Evolutionary conservation across 2,329 filamentous ascomycete genomes (phyloP).

Genomic region (Phaeoacremonium minimum): DNA sequence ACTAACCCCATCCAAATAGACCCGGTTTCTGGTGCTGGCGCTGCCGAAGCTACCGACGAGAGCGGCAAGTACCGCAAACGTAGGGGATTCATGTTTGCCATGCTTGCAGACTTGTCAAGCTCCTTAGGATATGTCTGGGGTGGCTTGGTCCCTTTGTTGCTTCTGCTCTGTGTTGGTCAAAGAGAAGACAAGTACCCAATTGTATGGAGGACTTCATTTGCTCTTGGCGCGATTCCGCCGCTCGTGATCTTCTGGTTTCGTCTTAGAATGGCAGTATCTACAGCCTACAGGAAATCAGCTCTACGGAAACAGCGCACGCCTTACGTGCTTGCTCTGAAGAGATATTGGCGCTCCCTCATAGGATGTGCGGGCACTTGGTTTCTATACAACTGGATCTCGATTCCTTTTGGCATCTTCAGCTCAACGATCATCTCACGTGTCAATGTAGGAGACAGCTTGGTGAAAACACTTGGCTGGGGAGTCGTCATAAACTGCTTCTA

Average conservation of each 20-base stretch:
- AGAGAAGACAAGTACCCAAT: conserved; percentile 30
- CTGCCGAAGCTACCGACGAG: conserved; percentile 51
- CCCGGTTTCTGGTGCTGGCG: conserved; percentile 43
- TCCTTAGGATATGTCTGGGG: conserved; percentile 47
- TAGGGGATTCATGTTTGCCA: conserved; percentile 52
- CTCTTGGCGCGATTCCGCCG: conserved; percentile 43
- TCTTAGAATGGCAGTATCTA: conserved; percentile 45
- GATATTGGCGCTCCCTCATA: conserved; percentile 44
- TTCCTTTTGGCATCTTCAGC: conserved; percentile 51
- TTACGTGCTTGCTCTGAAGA: conserved; percentile 39
- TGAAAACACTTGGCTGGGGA: conserved; percentile 38
- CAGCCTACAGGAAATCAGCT: conserved; percentile 39
- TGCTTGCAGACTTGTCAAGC: conserved; percentile 45
- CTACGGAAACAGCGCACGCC: conserved; percentile 39
- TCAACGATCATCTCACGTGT: conserved; percentile 43
- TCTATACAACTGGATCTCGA: conserved; percentile 48
- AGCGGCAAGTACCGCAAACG: conserved; percentile 34
- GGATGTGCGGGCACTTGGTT: conserved; percentile 47
- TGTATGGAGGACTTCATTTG: conserved; percentile 49
- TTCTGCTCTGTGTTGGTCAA: conserved; percentile 44
- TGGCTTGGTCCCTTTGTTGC: conserved; percentile 42
- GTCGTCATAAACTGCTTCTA: conserved; percentile 46
- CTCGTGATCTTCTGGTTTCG: conserved; percentile 49
- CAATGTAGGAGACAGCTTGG: conserved; percentile 32
- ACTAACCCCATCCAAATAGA: conserved; percentile 19